phyloP scores from a whole-genome alignment of 352 stramenopile species.

The Globisporangium emineosum region DNA sequence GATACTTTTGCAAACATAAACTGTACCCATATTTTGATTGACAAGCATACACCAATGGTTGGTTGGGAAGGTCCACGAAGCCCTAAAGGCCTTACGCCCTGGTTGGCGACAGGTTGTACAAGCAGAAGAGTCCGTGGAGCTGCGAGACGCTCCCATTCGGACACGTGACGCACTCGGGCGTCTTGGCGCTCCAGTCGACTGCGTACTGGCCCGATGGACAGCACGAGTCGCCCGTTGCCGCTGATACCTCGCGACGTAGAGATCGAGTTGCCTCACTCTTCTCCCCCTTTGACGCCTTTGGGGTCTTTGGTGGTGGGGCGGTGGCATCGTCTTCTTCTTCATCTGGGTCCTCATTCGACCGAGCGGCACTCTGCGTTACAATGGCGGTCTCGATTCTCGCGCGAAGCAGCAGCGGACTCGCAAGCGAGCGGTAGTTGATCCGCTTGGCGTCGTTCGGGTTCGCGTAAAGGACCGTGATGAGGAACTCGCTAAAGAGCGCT shows the following conservation, averaged over 20 bases:
- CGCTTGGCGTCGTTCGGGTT: neutral
- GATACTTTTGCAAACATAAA: neutral
- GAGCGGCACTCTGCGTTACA: neutral
- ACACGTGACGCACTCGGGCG: neutral
- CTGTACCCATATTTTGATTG: neutral
- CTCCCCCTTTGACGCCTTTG: neutral
- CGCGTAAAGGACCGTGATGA: neutral
- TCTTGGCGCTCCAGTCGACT: slow-evolving; percentile 2
- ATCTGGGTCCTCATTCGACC: neutral
- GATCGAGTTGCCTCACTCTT: neutral
- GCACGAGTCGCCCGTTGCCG: neutral
- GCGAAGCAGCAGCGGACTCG: neutral
- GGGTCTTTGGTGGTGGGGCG: neutral
- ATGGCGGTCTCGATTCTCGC: neutral
- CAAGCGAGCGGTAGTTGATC: neutral
- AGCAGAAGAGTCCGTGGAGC: slow-evolving; percentile 1
- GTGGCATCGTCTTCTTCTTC: neutral
- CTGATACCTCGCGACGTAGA: neutral
- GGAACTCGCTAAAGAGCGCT: neutral
- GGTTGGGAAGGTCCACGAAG: no score
- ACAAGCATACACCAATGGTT: neutral
- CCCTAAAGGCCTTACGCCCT: neutral
- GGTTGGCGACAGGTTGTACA: neutral
- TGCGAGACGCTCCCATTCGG: neutral
- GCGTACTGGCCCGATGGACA: neutral